Evolutionary conservation across 495 filamentous ascomycete species (phyloP), one percentile per base, ranked within the genome.

Genomic region (Penicillium angulare): DNA sequence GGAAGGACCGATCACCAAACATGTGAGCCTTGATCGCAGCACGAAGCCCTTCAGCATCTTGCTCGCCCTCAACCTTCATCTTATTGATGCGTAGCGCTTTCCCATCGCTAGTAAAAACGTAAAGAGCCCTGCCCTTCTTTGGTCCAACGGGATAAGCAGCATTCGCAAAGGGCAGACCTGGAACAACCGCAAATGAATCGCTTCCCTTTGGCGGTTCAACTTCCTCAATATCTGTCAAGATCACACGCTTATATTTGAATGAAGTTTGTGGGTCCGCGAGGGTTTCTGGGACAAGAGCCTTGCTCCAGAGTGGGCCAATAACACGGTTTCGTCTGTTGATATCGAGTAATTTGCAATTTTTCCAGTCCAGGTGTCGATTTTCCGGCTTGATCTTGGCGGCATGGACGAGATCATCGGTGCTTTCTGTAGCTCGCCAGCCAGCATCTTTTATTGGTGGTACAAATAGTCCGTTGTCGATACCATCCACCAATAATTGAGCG

Each of bases 401-500:
- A 49, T 78, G 71, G 7, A 57, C 63, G 34, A 73, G 43, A 9
- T 59, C 26, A 8, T 55, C 36, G 12, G 47, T 52, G 5, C 36
- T 42, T 21, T 56, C 47, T 13, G 55, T 26, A 10, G 58, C 31
- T 7, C 47, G 54, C 73, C 73, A 75, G 27, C 74, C 73, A 3
- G 56, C 66, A 6, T 74, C 57, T 29, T 64, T 50, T 3, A 81
- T 50, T 5, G 87, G 87, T 3, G 84, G 84, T 1, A 90, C 73
- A 49, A 90, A 92, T 1, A 87, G 46, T 2, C 82, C 72, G 2
- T 71, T 56, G 6, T 76, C 65, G 15, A 91, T 76, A 2, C 78
- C 77, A 7, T 80, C 52, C 2, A 90, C 67, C 3, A 93, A 79
- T 57, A 92, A 71, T 3, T 75, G 59, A 0, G 85, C 83, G 9